Evolutionary conservation across 805 yeast genomes (phyloP), one percentile per base, ranked within the genome.

Genomic region (Yarrowia hollandica): DNA sequence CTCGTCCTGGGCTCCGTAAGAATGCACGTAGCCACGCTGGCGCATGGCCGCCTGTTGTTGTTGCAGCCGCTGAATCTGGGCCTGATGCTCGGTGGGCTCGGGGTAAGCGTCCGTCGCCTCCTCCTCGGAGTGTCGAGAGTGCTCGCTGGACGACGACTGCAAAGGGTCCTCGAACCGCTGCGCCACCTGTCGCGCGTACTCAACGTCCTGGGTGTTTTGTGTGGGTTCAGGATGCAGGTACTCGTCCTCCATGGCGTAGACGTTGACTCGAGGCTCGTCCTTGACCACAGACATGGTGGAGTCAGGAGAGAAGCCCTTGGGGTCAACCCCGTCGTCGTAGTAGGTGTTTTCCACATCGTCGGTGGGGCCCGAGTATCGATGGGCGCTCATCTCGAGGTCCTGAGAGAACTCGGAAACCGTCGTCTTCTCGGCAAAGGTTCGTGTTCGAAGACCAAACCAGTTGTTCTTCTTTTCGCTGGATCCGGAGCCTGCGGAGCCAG

Each of bases 141-240:
- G 38, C 8, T 30, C 39, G 38, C 55, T 31, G 2, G 30, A 21
- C 6, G 39, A 31, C 11, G 30, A 11, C 39, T 48, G 55, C 22
- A 48, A 39, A 22, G 55, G 55, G 15, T 48, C 55, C 15, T 48
- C 55, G 55, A 48, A 48, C 22, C 55, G 55, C 55, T 48, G 55
- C 4, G 55, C 55, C 39, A 48, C 55, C 39, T 48, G 55, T 4
- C 12, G 8, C 21, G 55, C 55, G 55, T 48, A 48, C 39, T 48
- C 55, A 12, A 48, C 55, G 15, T 48, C 55, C 15, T 48, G 55
- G 22, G 18, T 16, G 16, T 6, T 5, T 21, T 21, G 35, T 2
- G 38, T 31, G 25, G 35, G 30, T 15, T 31, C 39, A 4, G 38
- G 38, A 15, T 21, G 35, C 52, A 44, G 26, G 25, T 44, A 44